phyloP scores from a whole-genome alignment of 2,329 filamentous ascomycete genomes.

The Taxawa tesnikishii region DNA sequence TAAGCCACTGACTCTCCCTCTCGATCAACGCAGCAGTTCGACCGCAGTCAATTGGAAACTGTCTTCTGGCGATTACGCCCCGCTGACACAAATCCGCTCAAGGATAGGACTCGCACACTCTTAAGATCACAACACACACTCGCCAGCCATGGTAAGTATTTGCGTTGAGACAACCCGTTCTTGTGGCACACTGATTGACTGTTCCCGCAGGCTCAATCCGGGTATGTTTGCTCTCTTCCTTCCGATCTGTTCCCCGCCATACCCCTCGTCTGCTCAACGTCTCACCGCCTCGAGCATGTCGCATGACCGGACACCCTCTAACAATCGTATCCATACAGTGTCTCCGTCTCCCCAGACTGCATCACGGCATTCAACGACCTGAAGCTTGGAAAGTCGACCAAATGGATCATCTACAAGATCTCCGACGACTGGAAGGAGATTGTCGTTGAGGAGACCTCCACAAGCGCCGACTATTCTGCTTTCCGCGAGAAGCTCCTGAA shows the following conservation, averaged over 20 bases:
- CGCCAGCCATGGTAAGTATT: conserved; percentile 1
- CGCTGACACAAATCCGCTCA: too few species aligned
- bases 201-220: conserved; percentile 29
- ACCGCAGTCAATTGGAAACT: too few species aligned
- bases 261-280: conserved; percentile 4
- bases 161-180: too few species aligned
- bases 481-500: conserved; percentile 68
- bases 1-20: too few species aligned
- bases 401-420: conserved; percentile 83
- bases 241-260: conserved; percentile 6
- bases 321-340: conserved; percentile 36
- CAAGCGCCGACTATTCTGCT: conserved; percentile 53
- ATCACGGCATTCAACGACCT: conserved; percentile 61
- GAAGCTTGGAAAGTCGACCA: conserved; percentile 65
- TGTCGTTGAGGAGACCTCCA: conserved; percentile 62
- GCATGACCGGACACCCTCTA: too few species aligned
- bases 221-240: conserved; percentile 21
- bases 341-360: conserved; percentile 61
- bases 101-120: too few species aligned
- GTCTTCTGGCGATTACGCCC: too few species aligned
- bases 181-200: neutral
- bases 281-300: conserved; percentile 1
- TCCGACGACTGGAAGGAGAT: conserved; percentile 74
- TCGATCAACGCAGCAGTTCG: too few species aligned
- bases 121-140: too few species aligned